Evolutionary conservation across 805 yeast genomes (phyloP).

Genomic region (Saccharomycopsis sp.): DNA sequence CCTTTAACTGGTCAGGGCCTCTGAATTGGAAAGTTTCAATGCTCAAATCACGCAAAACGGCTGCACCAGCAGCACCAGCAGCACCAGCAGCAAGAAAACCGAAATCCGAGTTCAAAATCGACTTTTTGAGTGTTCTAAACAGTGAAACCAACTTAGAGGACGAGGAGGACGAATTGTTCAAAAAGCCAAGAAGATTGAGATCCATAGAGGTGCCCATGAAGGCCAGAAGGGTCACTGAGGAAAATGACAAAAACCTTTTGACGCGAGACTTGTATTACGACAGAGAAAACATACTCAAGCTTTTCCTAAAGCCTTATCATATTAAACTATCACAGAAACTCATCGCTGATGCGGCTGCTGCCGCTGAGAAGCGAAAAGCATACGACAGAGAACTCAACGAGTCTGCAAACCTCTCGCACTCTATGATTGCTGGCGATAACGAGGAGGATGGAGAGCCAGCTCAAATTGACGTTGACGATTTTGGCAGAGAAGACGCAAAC

Average conservation of each 20-base stretch:
- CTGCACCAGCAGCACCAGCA: neutral
- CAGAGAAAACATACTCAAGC: neutral
- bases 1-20: conserved; percentile 79
- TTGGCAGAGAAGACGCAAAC: conserved; percentile 13
- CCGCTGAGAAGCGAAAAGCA: neutral
- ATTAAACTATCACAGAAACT: neutral
- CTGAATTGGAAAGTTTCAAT: conserved; percentile 84
- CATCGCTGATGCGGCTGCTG: neutral
- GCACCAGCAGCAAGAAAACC: conserved; percentile 24
- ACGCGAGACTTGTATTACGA: neutral
- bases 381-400: neutral
- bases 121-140: conserved; percentile 32
- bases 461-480: neutral
- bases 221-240: neutral
- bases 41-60: conserved; percentile 34
- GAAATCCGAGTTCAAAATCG: conserved; percentile 35
- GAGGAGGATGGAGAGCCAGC: neutral
- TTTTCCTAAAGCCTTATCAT: neutral
- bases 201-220: neutral
- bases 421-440: neutral
- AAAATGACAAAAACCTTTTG: neutral
- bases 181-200: conserved; percentile 28
- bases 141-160: conserved; percentile 13
- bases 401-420: neutral
- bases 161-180: conserved; percentile 36